A percentile compares a stretch with the other conserved stretches of the same genome.
Conservation (phyloP, 306 rosid genomes). For the Senna siamea region DNA sequence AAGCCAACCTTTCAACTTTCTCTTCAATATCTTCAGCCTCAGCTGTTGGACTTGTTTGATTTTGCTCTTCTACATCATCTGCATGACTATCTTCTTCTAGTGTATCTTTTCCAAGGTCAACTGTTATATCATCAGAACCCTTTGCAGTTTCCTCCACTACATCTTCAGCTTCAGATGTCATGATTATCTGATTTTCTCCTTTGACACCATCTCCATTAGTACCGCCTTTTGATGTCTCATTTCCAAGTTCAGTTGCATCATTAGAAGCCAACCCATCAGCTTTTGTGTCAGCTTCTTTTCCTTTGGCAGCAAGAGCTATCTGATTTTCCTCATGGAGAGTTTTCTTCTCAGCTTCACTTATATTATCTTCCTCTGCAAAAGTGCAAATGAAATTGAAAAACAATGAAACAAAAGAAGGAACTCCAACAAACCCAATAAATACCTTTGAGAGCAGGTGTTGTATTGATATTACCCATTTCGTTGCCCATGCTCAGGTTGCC, state of each 20-base stretch:
- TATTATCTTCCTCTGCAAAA: conserved; percentile 66
- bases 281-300: background rate
- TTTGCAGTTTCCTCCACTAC: conserved; percentile 37
- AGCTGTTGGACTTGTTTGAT: conserved; percentile 37
- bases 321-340: conserved; percentile 12
- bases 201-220: conserved; percentile 33
- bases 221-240: conserved; percentile 35
- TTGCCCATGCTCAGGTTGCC: conserved; percentile 71
- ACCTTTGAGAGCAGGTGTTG: conserved; percentile 75
- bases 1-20: conserved; percentile 33
- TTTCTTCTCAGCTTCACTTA: conserved; percentile 37
- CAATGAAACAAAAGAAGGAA: background rate
- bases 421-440: conserved; percentile 35
- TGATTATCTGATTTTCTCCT: conserved; percentile 42
- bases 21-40: conserved; percentile 40
- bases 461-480: conserved; percentile 85
- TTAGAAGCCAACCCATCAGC: conserved; percentile 5
- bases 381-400: background rate
- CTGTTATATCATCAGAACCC: conserved; percentile 41
- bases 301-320: background rate
- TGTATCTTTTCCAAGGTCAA: conserved; percentile 42
- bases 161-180: conserved; percentile 31
- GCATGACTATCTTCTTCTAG: conserved; percentile 31
- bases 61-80: conserved; percentile 41
- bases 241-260: conserved; percentile 31